phyloP scores from a whole-genome alignment of 805 yeast genomes.

The Barnettozyma californica region DNA sequence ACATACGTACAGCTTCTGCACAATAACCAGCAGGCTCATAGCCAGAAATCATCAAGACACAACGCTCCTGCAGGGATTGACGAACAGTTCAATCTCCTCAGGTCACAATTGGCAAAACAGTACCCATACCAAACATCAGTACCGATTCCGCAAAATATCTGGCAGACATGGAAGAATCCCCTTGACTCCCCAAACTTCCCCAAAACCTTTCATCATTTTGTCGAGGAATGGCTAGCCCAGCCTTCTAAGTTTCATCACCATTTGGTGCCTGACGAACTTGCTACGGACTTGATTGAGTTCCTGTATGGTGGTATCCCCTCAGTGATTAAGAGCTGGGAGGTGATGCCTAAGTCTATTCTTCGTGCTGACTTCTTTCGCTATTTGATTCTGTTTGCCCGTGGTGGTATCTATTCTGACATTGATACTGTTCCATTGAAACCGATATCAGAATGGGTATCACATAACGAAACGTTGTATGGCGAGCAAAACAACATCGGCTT shows the following conservation, averaged over 20 bases:
- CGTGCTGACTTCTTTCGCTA: slow-evolving; percentile 94
- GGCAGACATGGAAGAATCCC: slow-evolving; percentile 93
- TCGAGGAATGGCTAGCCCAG: slow-evolving; percentile 56
- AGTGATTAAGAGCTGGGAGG: slow-evolving; percentile 65
- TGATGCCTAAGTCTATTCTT: slow-evolving; percentile 75
- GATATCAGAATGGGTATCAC: slow-evolving; percentile 68
- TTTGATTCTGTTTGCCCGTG: slow-evolving; percentile 78
- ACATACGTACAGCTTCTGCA: not conserved
- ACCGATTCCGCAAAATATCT: slow-evolving; percentile 71
- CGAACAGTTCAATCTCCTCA: not conserved
- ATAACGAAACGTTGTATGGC: slow-evolving; percentile 24
- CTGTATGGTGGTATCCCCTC: slow-evolving; percentile 70
- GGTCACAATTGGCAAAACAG: slow-evolving; percentile 52
- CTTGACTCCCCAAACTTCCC: slow-evolving; percentile 33
- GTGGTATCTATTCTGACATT: slow-evolving; percentile 90
- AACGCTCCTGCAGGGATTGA: not conserved
- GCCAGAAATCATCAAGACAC: not conserved
- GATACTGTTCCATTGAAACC: slow-evolving; percentile 79
- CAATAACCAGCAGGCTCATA: not conserved
- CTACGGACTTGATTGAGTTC: slow-evolving; percentile 48
- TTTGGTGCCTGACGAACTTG: slow-evolving; percentile 64
- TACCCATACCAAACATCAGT: slow-evolving; percentile 68
- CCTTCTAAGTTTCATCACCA: slow-evolving; percentile 51
- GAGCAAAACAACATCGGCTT: slow-evolving; percentile 52
- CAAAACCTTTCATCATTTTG: slow-evolving; percentile 38